A percentile compares a stretch with the other conserved stretches of the same genome.
These are phyloP conservation scores for Panaeolus cyanescens DNA, from an alignment of 768 basidiomycete genomes.

Conservation along the genomic window DNA sequence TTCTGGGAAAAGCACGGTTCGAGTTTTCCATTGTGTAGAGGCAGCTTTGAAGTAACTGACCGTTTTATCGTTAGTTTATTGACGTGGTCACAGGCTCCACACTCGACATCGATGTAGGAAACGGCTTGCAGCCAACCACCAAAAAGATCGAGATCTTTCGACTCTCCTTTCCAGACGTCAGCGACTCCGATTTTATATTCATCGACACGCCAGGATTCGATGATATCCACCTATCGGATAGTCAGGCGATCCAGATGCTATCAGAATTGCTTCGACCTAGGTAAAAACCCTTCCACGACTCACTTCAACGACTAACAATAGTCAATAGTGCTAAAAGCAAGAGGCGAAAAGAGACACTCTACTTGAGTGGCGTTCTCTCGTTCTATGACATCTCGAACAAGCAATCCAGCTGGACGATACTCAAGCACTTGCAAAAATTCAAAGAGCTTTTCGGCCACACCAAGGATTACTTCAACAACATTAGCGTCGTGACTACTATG, in stretches of 20 bases:
- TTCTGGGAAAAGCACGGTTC: constrained; percentile 1
- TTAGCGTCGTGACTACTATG: background rate
- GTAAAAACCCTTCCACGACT: background rate
- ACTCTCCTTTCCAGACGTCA: background rate
- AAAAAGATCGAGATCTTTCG: background rate
- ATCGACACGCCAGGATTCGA: constrained; percentile 1
- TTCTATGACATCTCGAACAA: constrained; percentile 1
- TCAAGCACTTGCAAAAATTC: background rate
- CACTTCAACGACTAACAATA: background rate
- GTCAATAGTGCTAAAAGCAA: background rate
- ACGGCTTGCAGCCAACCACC: background rate
- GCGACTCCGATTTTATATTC: background rate
- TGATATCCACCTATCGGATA: background rate
- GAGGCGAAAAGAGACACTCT: background rate
- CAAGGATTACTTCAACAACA: background rate
- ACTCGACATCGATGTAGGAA: background rate
- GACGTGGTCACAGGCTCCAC: background rate
- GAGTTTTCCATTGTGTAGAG: background rate
- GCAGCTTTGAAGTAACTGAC: background rate
- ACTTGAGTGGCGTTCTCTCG: background rate
- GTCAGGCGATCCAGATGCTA: background rate
- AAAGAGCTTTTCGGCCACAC: background rate
- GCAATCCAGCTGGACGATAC: background rate
- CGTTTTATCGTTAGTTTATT: background rate
- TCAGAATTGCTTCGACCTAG: background rate